Base-by-base conservation (phyloP, 495 filamentous ascomycete species). In the Aspergillus nanangensis region DNA sequence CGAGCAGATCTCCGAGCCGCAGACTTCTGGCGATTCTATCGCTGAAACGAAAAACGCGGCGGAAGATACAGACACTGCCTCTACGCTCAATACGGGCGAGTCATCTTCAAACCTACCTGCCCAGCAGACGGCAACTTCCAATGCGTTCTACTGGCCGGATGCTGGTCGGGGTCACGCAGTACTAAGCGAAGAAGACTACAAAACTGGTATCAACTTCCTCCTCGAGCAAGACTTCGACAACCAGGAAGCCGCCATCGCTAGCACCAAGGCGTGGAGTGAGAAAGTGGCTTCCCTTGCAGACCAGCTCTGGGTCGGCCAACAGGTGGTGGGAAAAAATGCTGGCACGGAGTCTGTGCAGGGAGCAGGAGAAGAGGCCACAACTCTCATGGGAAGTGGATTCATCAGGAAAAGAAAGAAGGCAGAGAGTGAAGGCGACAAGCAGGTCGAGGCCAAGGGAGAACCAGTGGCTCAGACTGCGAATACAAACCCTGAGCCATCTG, bases 221-320 rank as follows among this genome's bases (percentile, higher is more conserved):
- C 76, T 96, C n/a, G 79, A 84, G 19, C 78, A 91, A 11, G 88
- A 96, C 60, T 96, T 96, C 64, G 81, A 81, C 9, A 83, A 80
- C 27, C 52, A 83, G 19, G 74, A 82, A 3, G 76, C 86, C n/a
- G 84, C 89, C 4, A 66, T 66, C 11, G 67, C 71, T 18, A 89
- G 87, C 57, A 90, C 88, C 8, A 69, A 63, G 43, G 77, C 82
- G 32, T 96, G 90, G 86, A 74, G 87, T 17, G 77, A 80, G 22
- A 75, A 83, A 39, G 75, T 82, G 4, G 70, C 70, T 8, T 66
- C 68, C 11, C 64, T 78, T 5, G 75, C 74, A 0, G 79, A 77
- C 14, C 51, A 74, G 44, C 66, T 75, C 34, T 69, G 66, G 41
- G 84, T 81, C 73, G 79, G 81, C 11, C 63, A 74, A 53, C 63